Percentiles rank a stretch among this genome's conserved stretches.
Conservation (phyloP, 1,284 basidiomycete species). For the Papiliotrema terrestris region DNA sequence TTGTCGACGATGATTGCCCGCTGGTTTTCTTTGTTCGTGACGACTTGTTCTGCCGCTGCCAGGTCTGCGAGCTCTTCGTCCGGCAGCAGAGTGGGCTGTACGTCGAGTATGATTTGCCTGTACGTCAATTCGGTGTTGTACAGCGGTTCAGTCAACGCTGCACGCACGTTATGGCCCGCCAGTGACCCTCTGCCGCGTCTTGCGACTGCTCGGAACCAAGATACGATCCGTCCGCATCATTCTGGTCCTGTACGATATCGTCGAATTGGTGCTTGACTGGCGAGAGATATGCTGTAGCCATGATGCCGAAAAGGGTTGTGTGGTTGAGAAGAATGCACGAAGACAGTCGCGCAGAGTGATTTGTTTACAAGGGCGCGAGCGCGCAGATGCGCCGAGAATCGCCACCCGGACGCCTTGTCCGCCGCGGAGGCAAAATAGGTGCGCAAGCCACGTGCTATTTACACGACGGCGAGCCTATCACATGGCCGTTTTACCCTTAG, state of each 20-base stretch:
- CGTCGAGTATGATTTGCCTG: constrained; percentile 23
- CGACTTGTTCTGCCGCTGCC: constrained; percentile 30
- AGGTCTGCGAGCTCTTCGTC: constrained; percentile 36
- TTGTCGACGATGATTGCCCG: constrained; percentile 20
- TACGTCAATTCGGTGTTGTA: too few species aligned
- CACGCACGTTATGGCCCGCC: constrained; percentile 25
- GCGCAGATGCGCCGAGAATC: not conserved
- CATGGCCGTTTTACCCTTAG: too few species aligned
- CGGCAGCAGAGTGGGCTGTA: constrained; percentile 20
- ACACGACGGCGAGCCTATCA: too few species aligned
- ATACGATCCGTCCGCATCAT: constrained; percentile 6
- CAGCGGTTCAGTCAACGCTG: not conserved
- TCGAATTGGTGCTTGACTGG: not conserved
- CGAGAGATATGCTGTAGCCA: constrained; percentile 4
- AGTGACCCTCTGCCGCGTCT: constrained; percentile 19
- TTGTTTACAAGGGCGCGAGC: constrained; percentile 3
- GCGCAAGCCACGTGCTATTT: too few species aligned
- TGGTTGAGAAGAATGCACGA: not conserved
- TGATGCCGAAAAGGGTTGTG: not conserved
- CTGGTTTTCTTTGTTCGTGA: constrained; percentile 30
- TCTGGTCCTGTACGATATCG: not conserved
- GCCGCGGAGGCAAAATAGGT: too few species aligned
- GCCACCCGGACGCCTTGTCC: not conserved
- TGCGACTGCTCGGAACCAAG: constrained; percentile 13
- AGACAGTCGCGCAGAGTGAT: constrained; percentile 9